A percentile compares a stretch with the other conserved stretches of the same genome.
These are phyloP conservation scores for Pichia norvegensis DNA, from an alignment of 1,139 yeast species.

Conservation along the genomic window DNA sequence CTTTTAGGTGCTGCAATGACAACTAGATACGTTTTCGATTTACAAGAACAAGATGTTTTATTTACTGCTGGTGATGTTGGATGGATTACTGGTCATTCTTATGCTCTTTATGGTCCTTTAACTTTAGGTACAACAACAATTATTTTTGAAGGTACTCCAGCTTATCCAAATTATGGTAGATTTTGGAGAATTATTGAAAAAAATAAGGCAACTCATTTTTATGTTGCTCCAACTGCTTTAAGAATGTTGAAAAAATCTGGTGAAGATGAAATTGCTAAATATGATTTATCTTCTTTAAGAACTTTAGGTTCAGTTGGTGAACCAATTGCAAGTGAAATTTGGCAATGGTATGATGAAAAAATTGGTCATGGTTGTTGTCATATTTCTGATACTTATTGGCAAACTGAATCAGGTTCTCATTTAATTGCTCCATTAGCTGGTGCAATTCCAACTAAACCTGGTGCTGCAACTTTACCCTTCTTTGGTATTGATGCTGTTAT, in stretches of 20 bases:
- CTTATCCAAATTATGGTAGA: slow-evolving; percentile 92
- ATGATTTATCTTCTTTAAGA: slow-evolving; percentile 84
- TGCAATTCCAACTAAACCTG: slow-evolving; percentile 91
- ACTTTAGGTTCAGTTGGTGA: slow-evolving; percentile 98
- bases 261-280: slow-evolving; percentile 71
- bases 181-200: slow-evolving; percentile 95
- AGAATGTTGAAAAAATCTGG: slow-evolving; percentile 94
- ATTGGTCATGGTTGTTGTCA: slow-evolving; percentile 85
- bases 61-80: slow-evolving; percentile 99
- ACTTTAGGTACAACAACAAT: slow-evolving; percentile 83
- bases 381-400: slow-evolving; percentile 97
- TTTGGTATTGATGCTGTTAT: slow-evolving; percentile 88
- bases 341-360: slow-evolving; percentile 96
- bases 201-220: slow-evolving; percentile 92
- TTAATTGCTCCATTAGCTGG: slow-evolving; percentile 95
- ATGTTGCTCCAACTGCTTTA: slow-evolving; percentile 97
- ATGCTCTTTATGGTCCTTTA: slow-evolving; percentile 91
- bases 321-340: slow-evolving; percentile 95
- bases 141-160: slow-evolving; percentile 96
- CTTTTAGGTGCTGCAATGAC: slow-evolving; percentile 92
- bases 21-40: slow-evolving; percentile 87
- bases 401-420: slow-evolving; percentile 96
- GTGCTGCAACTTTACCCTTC: slow-evolving; percentile 93
- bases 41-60: slow-evolving; percentile 78
- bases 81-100: slow-evolving; percentile 98